These are phyloP conservation scores for Daedalea quercina DNA, from an alignment of 768 basidiomycete species.

Conservation along the genomic window DNA sequence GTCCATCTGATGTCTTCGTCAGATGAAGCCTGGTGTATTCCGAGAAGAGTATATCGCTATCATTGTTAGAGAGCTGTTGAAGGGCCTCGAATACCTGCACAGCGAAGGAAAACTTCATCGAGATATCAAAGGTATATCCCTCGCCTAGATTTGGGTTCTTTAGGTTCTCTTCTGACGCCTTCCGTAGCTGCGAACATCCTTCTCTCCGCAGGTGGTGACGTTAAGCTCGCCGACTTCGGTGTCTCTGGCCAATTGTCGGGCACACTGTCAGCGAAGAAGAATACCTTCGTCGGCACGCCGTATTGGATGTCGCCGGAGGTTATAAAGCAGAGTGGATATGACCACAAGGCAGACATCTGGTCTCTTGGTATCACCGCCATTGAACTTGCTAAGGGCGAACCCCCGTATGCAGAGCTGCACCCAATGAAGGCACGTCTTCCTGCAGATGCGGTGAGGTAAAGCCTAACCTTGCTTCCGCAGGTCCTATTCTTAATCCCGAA, in stretches of 20 bases:
- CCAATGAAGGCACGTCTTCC: conserved; percentile 92
- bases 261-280: conserved; percentile 90
- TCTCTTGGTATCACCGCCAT: conserved; percentile 96
- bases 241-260: conserved; percentile 96
- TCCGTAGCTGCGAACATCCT: conserved; percentile 90
- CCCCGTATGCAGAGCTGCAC: conserved; percentile 96
- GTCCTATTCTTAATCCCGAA: conserved; percentile 98
- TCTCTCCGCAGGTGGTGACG: conserved; percentile 86
- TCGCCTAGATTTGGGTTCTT: not conserved
- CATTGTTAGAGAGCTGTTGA: conserved; percentile 85
- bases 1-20: conserved; percentile 3
- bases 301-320: conserved; percentile 99
- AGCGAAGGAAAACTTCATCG: conserved; percentile 94
- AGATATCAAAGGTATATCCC: conserved; percentile 86
- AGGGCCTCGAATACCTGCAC: conserved; percentile 93
- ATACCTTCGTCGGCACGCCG: conserved; percentile 95
- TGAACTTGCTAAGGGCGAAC: conserved; percentile 95
- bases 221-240: conserved; percentile 98
- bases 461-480: conserved; percentile 30
- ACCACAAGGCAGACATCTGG: conserved; percentile 99
- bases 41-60: conserved; percentile 99
- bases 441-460: not conserved
- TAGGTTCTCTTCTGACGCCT: not conserved
- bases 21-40: conserved; percentile 99
- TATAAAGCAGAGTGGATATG: conserved; percentile 99